A percentile compares a stretch with the other conserved stretches of the same genome.
Evolutionary conservation across 148 eudicot genomes (phyloP).

Genomic region (Polygonum maritimum): DNA sequence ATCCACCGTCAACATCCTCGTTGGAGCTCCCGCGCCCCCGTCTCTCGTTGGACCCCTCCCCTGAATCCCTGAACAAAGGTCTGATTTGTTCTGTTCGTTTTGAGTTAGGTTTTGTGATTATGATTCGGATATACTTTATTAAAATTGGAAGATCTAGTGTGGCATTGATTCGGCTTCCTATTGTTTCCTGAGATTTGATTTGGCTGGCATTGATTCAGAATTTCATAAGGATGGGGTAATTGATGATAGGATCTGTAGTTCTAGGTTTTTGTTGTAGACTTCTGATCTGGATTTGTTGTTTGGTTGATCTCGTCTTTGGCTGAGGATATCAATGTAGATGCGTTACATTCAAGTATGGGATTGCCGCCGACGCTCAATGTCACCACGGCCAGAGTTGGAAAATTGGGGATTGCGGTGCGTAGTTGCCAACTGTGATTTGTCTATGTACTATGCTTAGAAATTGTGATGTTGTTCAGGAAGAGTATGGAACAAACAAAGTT

Average conservation of each 20-base stretch:
- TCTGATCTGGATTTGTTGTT: not conserved
- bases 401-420: slow-evolving; percentile 77
- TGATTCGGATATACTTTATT: no score
- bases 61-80: no score
- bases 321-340: slow-evolving; percentile 86
- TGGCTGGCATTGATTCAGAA: not conserved
- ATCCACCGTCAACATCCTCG: slow-evolving; percentile 70
- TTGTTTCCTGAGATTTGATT: not conserved
- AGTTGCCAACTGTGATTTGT: slow-evolving; percentile 4
- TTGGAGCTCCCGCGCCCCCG: slow-evolving; percentile 67
- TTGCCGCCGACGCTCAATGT: slow-evolving; percentile 86
- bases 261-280: not conserved
- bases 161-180: slow-evolving; percentile 3
- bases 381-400: slow-evolving; percentile 78
- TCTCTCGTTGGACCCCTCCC: no score
- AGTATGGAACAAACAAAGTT: not conserved
- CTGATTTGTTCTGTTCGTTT: no score
- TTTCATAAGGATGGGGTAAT: not conserved
- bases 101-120: no score
- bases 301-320: not conserved
- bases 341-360: slow-evolving; percentile 84
- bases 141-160: no score
- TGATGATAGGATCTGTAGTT: not conserved
- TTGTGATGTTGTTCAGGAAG: not conserved
- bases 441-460: not conserved